Evolutionary conservation across 768 basidiomycete species (phyloP).

Genomic region (Serendipita sp.): DNA sequence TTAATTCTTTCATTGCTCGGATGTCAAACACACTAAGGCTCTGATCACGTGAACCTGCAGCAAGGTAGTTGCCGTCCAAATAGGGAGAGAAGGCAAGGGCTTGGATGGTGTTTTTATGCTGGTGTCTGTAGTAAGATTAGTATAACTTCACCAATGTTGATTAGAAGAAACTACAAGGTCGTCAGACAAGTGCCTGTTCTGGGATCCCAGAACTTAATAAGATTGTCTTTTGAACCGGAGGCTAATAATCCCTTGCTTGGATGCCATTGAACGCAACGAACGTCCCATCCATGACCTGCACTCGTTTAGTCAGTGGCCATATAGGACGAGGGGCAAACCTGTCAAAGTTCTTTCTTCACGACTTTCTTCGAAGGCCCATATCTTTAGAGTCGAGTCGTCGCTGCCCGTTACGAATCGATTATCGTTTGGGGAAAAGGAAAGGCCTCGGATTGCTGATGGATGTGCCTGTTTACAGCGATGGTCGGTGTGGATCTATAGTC

Average conservation of each 20-base stretch:
- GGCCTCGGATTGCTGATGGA: conserved; percentile 81
- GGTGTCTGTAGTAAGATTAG: conserved; percentile 40
- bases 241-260: conserved; percentile 89
- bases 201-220: conserved; percentile 99
- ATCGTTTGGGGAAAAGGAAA: conserved; percentile 88
- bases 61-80: conserved; percentile 72
- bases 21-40: conserved; percentile 95
- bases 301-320: background rate
- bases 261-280: conserved; percentile 98
- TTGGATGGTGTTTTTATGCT: conserved; percentile 95
- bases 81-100: conserved; percentile 76
- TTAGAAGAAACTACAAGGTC: conserved; percentile 48
- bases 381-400: conserved; percentile 85
- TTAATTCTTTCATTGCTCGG: conserved; percentile 91
- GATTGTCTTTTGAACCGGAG: conserved; percentile 93
- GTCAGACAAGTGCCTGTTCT: conserved; percentile 80
- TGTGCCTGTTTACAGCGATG: conserved; percentile 42
- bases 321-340: conserved; percentile 29
- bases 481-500: background rate
- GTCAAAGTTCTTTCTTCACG: conserved; percentile 77
- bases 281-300: conserved; percentile 96
- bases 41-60: conserved; percentile 89
- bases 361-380: conserved; percentile 91
- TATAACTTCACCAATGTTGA: background rate
- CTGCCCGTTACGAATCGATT: conserved; percentile 84